These are phyloP conservation scores for Fusarium sp. DNA, from an alignment of 2,329 filamentous ascomycete genomes.

Conservation along the genomic window DNA sequence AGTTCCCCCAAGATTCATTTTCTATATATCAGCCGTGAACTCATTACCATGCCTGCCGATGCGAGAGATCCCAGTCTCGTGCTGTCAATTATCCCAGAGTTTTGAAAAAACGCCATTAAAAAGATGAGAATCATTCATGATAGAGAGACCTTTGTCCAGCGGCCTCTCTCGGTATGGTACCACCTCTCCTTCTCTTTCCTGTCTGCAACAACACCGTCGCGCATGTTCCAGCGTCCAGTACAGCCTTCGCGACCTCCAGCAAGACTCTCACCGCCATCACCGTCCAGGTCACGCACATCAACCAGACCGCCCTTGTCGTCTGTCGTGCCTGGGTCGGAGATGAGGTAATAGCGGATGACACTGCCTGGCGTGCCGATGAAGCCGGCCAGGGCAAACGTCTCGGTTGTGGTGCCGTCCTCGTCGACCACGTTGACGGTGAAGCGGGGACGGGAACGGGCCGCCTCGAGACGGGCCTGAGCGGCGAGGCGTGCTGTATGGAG, in stretches of 20 bases:
- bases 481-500: conserved; percentile 63
- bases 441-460: conserved; percentile 60
- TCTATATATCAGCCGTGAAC: conserved; percentile 26
- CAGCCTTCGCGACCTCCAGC: conserved; percentile 52
- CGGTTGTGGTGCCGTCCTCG: conserved; percentile 59
- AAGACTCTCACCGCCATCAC: conserved; percentile 57
- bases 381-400: conserved; percentile 63
- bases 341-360: conserved; percentile 66
- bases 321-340: conserved; percentile 62
- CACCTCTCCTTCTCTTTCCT: conserved; percentile 59
- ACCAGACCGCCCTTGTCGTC: conserved; percentile 66
- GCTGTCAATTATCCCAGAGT: background rate
- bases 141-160: conserved; percentile 50
- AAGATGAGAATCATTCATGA: background rate
- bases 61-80: background rate
- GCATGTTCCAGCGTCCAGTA: conserved; percentile 57
- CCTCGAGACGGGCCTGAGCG: conserved; percentile 70
- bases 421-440: conserved; percentile 66
- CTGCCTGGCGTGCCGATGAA: conserved; percentile 69
- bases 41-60: conserved; percentile 19
- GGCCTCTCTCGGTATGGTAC: conserved; percentile 60
- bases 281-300: conserved; percentile 59
- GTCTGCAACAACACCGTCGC: conserved; percentile 50
- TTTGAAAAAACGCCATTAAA: background rate
- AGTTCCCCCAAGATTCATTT: conserved; percentile 1